Conservation (phyloP, 2,329 filamentous ascomycete species). For the Aspergillus caelatus region DNA sequence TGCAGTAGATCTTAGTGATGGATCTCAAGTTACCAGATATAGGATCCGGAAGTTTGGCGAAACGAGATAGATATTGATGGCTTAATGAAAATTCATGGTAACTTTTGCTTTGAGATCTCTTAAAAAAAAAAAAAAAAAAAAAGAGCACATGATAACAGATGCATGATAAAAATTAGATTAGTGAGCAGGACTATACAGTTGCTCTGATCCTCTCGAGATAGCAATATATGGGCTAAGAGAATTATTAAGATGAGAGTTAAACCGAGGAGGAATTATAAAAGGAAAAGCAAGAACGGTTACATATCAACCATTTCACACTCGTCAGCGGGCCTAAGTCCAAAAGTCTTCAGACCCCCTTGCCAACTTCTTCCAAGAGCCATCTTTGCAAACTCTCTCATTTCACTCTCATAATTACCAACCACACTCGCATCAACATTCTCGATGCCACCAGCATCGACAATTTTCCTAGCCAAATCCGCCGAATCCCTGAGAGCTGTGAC, state of each 20-base stretch:
- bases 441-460: background rate
- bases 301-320: conserved; percentile 16
- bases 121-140: no score
- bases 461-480: background rate
- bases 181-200: background rate
- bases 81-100: background rate
- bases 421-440: background rate
- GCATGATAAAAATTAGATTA: background rate
- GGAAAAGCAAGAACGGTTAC: background rate
- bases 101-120: background rate
- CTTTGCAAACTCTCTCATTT: conserved; percentile 24
- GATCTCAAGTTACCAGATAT: conserved; percentile 16
- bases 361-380: conserved; percentile 24
- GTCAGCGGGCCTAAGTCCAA: conserved; percentile 23
- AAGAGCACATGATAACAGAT: background rate
- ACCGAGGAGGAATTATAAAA: background rate
- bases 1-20: conserved; percentile 18
- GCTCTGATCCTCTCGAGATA: background rate
- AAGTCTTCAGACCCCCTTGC: conserved; percentile 25
- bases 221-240: background rate
- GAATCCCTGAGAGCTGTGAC: conserved; percentile 44
- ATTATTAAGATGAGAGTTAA: background rate
- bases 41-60: background rate
- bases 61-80: background rate
- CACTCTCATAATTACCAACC: conserved; percentile 22